phyloP scores from a whole-genome alignment of 1,139 yeast genomes.

The Pichia sp. region DNA sequence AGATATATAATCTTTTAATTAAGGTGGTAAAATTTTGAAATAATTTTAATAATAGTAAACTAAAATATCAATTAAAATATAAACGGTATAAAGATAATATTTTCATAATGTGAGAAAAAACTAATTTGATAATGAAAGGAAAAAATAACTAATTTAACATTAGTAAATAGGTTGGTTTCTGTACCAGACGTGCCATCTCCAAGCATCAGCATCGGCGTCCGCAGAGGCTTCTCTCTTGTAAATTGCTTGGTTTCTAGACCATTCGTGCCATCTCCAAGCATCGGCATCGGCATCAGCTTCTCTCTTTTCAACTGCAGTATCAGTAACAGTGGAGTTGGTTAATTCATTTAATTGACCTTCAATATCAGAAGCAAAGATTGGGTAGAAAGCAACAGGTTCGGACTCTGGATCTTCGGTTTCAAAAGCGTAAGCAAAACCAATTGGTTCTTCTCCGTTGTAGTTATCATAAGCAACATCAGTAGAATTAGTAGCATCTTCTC shows the following conservation, averaged over 20 bases:
- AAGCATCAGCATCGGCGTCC: slow-evolving; percentile 15
- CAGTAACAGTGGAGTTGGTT: slow-evolving; percentile 3
- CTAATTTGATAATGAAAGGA: background rate
- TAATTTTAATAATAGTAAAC: no score
- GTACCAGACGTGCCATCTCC: slow-evolving; percentile 11
- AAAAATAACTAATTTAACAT: background rate
- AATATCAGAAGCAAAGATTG: slow-evolving; percentile 16
- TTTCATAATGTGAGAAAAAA: no score
- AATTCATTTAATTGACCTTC: slow-evolving; percentile 2
- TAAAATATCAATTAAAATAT: background rate
- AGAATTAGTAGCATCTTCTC: slow-evolving; percentile 2
- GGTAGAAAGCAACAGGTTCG: slow-evolving; percentile 14
- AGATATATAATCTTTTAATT: no score
- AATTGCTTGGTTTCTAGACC: slow-evolving; percentile 13
- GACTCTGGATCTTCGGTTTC: slow-evolving; percentile 7
- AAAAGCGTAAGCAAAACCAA: slow-evolving; percentile 9
- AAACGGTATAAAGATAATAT: background rate
- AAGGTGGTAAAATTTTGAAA: no score
- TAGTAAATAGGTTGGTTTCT: slow-evolving; percentile 16
- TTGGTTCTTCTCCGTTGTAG: slow-evolving; percentile 12
- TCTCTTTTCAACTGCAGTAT: slow-evolving; percentile 14
- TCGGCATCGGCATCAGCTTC: slow-evolving; percentile 18
- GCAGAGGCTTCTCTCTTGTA: slow-evolving; percentile 16
- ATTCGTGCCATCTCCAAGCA: slow-evolving; percentile 8
- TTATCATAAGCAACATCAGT: slow-evolving; percentile 10